Percentiles rank a stretch among this genome's conserved stretches.
Conservation (phyloP, 257 asterid genomes). For the Nicotiana tomentosiformis region DNA sequence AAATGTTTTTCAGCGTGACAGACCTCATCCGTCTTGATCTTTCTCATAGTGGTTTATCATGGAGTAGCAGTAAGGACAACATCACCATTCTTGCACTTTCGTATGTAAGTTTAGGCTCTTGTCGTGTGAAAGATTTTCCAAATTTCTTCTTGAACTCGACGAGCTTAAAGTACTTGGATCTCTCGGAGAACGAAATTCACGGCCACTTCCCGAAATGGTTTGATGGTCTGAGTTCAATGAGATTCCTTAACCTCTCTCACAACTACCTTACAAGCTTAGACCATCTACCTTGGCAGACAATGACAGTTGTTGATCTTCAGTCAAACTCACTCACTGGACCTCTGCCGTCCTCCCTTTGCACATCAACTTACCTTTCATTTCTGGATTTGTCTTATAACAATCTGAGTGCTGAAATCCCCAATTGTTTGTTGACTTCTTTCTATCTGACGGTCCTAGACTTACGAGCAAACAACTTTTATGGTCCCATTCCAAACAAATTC, state of each 20-base stretch:
- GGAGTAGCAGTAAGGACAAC: background rate
- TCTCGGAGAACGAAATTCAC: background rate
- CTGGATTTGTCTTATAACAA: background rate
- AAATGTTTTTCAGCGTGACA: background rate
- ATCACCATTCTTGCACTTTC: background rate
- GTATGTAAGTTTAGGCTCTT: background rate
- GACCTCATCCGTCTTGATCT: background rate
- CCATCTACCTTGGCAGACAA: background rate
- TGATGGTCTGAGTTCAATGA: background rate
- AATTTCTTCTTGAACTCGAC: background rate
- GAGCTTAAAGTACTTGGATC: background rate
- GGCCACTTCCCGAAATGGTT: conserved; percentile 1
- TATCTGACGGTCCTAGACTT: background rate
- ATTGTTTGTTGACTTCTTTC: background rate
- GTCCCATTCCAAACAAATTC: background rate
- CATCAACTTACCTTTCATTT: background rate
- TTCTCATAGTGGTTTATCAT: background rate
- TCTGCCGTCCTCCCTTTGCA: background rate
- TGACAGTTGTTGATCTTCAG: background rate
- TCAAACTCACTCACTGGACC: background rate
- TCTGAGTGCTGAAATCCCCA: background rate
- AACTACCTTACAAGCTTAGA: background rate
- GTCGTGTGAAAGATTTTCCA: background rate
- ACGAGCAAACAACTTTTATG: background rate
- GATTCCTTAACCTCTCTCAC: background rate